Conservation (phyloP, 352 stramenopile species). For the Elongisporangium anandrum region DNA sequence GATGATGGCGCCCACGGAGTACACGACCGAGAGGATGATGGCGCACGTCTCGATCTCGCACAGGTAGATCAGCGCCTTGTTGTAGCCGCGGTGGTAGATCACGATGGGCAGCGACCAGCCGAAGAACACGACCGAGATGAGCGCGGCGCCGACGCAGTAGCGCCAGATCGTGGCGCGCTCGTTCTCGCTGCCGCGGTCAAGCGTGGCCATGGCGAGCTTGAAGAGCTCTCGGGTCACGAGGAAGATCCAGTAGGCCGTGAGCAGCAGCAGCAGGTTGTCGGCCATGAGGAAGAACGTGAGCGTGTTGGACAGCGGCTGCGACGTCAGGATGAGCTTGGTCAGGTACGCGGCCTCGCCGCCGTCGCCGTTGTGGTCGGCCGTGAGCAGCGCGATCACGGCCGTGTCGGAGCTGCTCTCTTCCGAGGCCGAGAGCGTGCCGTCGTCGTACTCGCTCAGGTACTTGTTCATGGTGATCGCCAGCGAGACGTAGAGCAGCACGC, state of each 20-base stretch:
- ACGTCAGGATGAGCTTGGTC: constrained; percentile 52
- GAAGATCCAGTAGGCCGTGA: constrained; percentile 69
- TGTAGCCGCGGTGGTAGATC: constrained; percentile 46
- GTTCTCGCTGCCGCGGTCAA: constrained; percentile 41
- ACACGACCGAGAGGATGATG: constrained; percentile 49
- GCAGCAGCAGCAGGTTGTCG: constrained; percentile 60
- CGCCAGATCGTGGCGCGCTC: constrained; percentile 49
- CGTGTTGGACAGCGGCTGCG: constrained; percentile 25
- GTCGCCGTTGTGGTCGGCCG: constrained; percentile 40
- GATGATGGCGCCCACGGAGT: constrained; percentile 32
- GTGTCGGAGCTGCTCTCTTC: constrained; percentile 10
- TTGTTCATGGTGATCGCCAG: constrained; percentile 32
- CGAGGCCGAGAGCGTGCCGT: constrained; percentile 10
- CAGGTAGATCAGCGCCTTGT: constrained; percentile 43
- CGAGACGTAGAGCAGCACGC: constrained; percentile 51
- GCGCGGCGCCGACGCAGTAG: constrained; percentile 29
- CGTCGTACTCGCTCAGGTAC: constrained; percentile 14
- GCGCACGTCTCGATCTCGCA: constrained; percentile 39
- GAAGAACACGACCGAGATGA: constrained; percentile 31
- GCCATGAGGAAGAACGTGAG: constrained; percentile 43
- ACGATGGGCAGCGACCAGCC: constrained; percentile 28
- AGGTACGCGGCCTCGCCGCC: constrained; percentile 54
- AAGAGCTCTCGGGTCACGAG: constrained; percentile 51
- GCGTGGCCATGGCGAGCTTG: constrained; percentile 50
- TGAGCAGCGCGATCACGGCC: constrained; percentile 22